Evolutionary conservation across 2,329 filamentous ascomycete species (phyloP), one percentile per base, ranked within the genome.

Genomic region (Drechslerella dactyloides): DNA sequence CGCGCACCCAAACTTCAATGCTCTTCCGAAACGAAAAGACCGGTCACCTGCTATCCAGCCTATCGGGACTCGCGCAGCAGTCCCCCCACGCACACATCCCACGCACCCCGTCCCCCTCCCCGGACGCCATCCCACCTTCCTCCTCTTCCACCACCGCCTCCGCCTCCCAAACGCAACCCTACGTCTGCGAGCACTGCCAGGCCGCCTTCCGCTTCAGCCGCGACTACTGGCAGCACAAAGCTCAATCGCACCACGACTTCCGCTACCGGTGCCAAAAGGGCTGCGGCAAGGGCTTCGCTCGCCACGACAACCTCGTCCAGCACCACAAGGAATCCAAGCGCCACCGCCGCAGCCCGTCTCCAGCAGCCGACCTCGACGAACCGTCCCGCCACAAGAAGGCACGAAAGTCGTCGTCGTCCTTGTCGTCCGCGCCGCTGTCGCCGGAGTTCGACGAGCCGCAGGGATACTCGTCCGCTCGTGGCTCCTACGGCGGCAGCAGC

Each of bases 141-240:
- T 50, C 66, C 40, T 23, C 59, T 24, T 54, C 51, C 17, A 30
- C 44, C 30, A 55, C 52, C 19, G 6, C 44, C 44, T 21, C 44
- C 8, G n/a, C 44, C 44, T 33, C 68, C 35, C 55, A 60, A 42
- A 50, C 55, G 19, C 60, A 65, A 33, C 68, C 68, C 4, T 72
- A 72, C 33, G 60, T 59, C 23, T 72, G 68, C 27, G 60, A 72
- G 24, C 68, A 72, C 35, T 72, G 68, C 60, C 64, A 72, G 24
- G 15, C 60, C 24, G 55, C 54, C 17, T 72, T 72, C 56, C 54
- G 68, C 4, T 72, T 72, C 68, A 72, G 68, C 68, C 68, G 68
- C 11, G 68, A 72, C 51, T 72, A 72, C 68, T 72, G 68, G 68
- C 68, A 72, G 53, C 68, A 72, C 30, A 72, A 72, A 30, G 60